Conservation (phyloP, 805 yeast species). For the Yamadazyma ubonensis region DNA sequence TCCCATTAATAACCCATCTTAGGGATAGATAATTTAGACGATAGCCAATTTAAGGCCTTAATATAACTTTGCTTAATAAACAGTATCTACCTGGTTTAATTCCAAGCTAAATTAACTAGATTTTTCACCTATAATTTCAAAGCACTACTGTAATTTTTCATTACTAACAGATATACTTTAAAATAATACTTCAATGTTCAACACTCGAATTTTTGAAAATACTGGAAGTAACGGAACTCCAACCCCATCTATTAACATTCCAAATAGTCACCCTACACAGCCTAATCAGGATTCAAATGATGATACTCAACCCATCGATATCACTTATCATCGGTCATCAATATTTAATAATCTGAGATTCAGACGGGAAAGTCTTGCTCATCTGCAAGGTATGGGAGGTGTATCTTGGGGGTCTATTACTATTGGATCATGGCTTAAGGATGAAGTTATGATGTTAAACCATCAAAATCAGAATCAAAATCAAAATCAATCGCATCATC, state of each 20-base stretch:
- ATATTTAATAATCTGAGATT: conserved; percentile 47
- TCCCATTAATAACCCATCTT: neutral
- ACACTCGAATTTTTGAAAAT: conserved; percentile 42
- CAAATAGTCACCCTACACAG: conserved; percentile 22
- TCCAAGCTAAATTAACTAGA: neutral
- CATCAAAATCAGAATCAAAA: conserved; percentile 8
- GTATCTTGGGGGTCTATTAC: conserved; percentile 96
- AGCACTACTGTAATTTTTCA: conserved; percentile 1
- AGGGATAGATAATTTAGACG: neutral
- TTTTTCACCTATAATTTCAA: neutral
- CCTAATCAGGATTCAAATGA: conserved; percentile 14
- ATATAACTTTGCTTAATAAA: neutral
- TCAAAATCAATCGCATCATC: conserved; percentile 2
- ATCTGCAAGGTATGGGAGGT: conserved; percentile 97
- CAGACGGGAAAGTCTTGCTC: conserved; percentile 89
- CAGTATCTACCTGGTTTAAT: neutral
- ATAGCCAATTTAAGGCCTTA: neutral
- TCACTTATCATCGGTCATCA: conserved; percentile 41
- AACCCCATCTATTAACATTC: conserved; percentile 29
- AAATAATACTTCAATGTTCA: conserved; percentile 33
- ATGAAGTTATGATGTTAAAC: conserved; percentile 71
- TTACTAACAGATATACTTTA: neutral
- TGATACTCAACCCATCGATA: conserved; percentile 44
- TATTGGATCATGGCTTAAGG: conserved; percentile 94
- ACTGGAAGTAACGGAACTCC: conserved; percentile 4